Conservation (phyloP, 1,139 yeast species). For the Suhomyces terraborum region DNA sequence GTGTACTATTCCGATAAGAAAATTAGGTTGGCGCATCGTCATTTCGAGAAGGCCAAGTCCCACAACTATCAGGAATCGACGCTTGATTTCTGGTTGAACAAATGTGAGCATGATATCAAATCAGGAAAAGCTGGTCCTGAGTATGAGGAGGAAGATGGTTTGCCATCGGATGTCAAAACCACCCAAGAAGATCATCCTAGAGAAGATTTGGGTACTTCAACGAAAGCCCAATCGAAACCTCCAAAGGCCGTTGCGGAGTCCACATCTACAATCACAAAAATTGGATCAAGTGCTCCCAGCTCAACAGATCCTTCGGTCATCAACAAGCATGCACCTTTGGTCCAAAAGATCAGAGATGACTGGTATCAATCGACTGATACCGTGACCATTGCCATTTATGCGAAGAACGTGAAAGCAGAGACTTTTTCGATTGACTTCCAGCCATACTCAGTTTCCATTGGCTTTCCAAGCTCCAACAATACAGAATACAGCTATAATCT, state of each 20-base stretch:
- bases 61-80: conserved; percentile 51
- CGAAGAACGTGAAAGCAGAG: conserved; percentile 60
- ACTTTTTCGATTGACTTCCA: conserved; percentile 40
- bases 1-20: conserved; percentile 50
- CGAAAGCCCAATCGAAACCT: background rate
- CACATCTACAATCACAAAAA: background rate
- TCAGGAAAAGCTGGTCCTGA: conserved; percentile 15
- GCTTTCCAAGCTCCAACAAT: conserved; percentile 49
- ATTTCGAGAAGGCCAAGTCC: conserved; percentile 51
- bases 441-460: conserved; percentile 34
- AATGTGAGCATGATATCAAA: conserved; percentile 41
- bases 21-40: conserved; percentile 47
- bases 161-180: too few species aligned
- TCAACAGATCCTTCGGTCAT: conserved; percentile 38
- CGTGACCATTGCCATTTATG: conserved; percentile 71
- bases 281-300: background rate
- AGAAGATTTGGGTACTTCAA: too few species aligned
- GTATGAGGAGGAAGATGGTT: conserved; percentile 8
- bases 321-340: conserved; percentile 44
- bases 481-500: conserved; percentile 52
- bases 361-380: conserved; percentile 70
- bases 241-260: background rate
- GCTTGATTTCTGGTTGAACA: conserved; percentile 53
- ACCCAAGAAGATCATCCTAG: too few species aligned
- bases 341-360: conserved; percentile 60